A percentile compares a stretch with the other conserved stretches of the same genome.
These are phyloP conservation scores for Spongiforma sp. DNA, from an alignment of 1,284 basidiomycete genomes.

Conservation along the genomic window DNA sequence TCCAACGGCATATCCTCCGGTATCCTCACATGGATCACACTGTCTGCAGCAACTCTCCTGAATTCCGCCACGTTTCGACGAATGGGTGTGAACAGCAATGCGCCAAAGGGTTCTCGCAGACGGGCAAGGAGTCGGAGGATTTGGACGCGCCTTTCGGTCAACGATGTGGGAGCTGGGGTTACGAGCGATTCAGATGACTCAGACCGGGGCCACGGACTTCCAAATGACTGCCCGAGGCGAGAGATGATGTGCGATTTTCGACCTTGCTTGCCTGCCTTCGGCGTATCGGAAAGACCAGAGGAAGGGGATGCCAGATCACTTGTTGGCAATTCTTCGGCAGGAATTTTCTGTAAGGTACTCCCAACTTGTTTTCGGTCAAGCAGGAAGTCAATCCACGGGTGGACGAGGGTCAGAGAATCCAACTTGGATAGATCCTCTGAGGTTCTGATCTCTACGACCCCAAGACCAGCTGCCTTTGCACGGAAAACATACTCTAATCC, in stretches of 20 bases:
- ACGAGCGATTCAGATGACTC: not conserved
- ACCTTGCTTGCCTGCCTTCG: not conserved
- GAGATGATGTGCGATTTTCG: not conserved
- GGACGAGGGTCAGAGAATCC: not conserved
- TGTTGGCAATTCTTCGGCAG: too few species aligned
- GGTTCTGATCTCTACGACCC: not conserved
- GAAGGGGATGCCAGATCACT: not conserved
- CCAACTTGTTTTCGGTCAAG: not conserved
- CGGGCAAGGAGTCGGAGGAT: slow-evolving; percentile 2
- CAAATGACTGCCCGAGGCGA: not conserved
- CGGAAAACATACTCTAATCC: not conserved
- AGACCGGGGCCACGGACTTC: not conserved
- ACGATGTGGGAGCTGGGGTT: not conserved
- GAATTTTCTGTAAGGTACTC: not conserved
- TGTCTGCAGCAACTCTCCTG: slow-evolving; percentile 9
- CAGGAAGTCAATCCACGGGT: slow-evolving; percentile 11
- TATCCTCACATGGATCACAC: too few species aligned
- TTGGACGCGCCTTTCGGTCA: not conserved
- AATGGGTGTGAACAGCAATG: slow-evolving; percentile 4
- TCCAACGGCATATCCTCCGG: too few species aligned
- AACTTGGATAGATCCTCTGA: not conserved
- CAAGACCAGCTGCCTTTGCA: not conserved
- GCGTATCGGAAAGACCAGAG: not conserved
- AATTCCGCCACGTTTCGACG: slow-evolving; percentile 1
- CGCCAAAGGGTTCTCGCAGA: slow-evolving; percentile 9